Base-by-base conservation (phyloP, 331 rosid species). In the Rosa hybrid region DNA sequence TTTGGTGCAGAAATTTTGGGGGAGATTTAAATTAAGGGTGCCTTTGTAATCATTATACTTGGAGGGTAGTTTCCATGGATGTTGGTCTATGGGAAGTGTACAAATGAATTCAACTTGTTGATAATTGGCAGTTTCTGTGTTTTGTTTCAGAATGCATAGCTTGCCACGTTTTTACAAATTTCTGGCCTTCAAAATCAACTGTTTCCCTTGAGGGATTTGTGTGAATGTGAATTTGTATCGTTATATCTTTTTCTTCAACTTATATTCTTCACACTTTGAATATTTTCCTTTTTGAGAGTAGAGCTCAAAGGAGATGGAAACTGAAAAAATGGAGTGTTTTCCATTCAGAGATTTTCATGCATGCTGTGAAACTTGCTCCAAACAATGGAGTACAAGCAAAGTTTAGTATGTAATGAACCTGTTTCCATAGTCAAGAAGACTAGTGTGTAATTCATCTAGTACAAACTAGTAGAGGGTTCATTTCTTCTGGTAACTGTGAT, bases 161-260 rank as follows among this genome's bases (percentile, higher is more conserved):
- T 46, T 77, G 80, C 74, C 63, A 72, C 54, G 38, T 81, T 42
- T 16, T 59, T 30, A 44, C n/a, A 13, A 72, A 60, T 77, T 63
- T 50, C 34, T 72, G 18, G 77, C 63, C 62, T 71, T 86, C 76
- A 51, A 34, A 56, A 67, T 8, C 21, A 20, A 81, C 77, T 84
- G 68, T 78, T 41, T 21, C 56, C 5, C 7, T 69, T 74, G 39
- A 46, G 77, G 34, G 81, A 64, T 65, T 81, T 77, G 71, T 68
- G 76, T 82, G 80, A 69, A 18, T 76, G 80, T 41, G 64, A 51
- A 46, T 63, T 71, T 62, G 17, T 63, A 18, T 59, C 59, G 0
- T 70, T 46, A 20, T 54, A 59, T 20, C 45, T 34, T 13, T 3
- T 41, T 69, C 42, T 57, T 17, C 41, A 73, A 13, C 12, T 42